Percentiles rank a stretch among this genome's conserved stretches.
Evolutionary conservation across 2,329 filamentous ascomycete species (phyloP).

Genomic region (Fusarium cyanostomum): DNA sequence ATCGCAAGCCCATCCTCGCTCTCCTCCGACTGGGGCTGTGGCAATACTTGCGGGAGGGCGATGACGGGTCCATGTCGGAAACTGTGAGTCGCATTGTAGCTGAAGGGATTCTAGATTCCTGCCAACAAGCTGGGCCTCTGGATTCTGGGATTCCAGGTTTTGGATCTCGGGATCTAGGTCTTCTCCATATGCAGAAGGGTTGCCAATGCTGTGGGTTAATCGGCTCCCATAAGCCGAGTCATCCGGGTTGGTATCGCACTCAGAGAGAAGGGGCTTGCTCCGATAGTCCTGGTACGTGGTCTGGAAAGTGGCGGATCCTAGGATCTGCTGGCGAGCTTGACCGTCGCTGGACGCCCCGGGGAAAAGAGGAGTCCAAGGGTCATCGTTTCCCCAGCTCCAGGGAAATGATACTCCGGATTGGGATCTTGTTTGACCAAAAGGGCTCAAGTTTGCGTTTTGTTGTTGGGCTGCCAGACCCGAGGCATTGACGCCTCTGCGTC

Average conservation of each 20-base stretch:
- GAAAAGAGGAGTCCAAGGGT: constrained; percentile 56
- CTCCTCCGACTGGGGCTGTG: constrained; percentile 25
- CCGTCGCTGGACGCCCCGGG: constrained; percentile 27
- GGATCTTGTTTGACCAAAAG: constrained; percentile 9
- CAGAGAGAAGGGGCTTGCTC: constrained; percentile 48
- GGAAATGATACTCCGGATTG: constrained; percentile 15
- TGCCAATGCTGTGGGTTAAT: constrained; percentile 54
- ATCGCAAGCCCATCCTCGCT: constrained; percentile 46
- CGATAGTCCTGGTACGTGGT: constrained; percentile 38
- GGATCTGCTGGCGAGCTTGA: constrained; percentile 42
- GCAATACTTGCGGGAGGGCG: constrained; percentile 28
- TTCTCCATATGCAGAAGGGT: constrained; percentile 56
- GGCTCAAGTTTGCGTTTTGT: constrained; percentile 13
- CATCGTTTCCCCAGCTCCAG: constrained; percentile 46
- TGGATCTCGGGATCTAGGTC: constrained; percentile 53
- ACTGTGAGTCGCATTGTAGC: constrained; percentile 10
- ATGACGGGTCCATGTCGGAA: constrained; percentile 10
- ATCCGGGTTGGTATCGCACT: constrained; percentile 51
- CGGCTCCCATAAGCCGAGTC: constrained; percentile 60
- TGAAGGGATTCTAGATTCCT: constrained; percentile 48
- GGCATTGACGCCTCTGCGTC: neutral
- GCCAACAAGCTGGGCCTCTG: constrained; percentile 41
- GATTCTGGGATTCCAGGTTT: constrained; percentile 34
- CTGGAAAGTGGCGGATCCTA: constrained; percentile 24
- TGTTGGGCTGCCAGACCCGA: constrained; percentile 15